Conservation (phyloP, 257 asterid species). For the Avicennia marina region DNA sequence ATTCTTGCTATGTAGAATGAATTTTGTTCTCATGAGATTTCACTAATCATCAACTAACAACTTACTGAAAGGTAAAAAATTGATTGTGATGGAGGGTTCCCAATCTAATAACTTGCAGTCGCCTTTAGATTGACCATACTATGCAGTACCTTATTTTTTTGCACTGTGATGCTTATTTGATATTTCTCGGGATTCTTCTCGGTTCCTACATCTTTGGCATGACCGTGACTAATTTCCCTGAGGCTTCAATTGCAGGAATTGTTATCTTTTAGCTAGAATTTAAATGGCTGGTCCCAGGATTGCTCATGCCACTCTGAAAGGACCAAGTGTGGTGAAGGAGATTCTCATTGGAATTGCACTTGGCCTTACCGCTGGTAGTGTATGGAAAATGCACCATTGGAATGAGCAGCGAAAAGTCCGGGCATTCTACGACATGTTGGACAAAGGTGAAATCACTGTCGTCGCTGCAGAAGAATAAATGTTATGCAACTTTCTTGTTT, state of each 20-base stretch:
- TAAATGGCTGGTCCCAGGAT: conserved; percentile 66
- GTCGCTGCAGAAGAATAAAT: conserved; percentile 51
- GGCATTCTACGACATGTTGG: conserved; percentile 61
- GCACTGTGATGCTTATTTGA: conserved; percentile 4
- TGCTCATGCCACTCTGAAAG: conserved; percentile 66
- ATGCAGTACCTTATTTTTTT: not conserved
- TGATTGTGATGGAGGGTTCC: no score
- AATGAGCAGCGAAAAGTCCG: conserved; percentile 62
- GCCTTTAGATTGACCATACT: not conserved
- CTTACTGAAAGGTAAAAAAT: not conserved
- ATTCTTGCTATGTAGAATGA: not conserved
- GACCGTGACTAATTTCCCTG: not conserved
- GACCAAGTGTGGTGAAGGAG: conserved; percentile 80
- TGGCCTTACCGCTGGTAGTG: conserved; percentile 55
- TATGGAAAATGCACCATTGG: conserved; percentile 90
- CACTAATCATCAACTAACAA: not conserved
- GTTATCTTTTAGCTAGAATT: conserved; percentile 7
- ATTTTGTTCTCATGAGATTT: not conserved
- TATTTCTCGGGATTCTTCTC: not conserved
- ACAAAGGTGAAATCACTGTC: conserved; percentile 62
- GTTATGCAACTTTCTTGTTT: conserved; percentile 14
- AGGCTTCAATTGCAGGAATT: conserved; percentile 25
- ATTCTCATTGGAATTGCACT: conserved; percentile 43
- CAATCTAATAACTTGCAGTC: not conserved
- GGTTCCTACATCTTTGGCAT: not conserved